Conservation (phyloP, 1,139 yeast species). For the Sugiyamaella grinbergsii region DNA sequence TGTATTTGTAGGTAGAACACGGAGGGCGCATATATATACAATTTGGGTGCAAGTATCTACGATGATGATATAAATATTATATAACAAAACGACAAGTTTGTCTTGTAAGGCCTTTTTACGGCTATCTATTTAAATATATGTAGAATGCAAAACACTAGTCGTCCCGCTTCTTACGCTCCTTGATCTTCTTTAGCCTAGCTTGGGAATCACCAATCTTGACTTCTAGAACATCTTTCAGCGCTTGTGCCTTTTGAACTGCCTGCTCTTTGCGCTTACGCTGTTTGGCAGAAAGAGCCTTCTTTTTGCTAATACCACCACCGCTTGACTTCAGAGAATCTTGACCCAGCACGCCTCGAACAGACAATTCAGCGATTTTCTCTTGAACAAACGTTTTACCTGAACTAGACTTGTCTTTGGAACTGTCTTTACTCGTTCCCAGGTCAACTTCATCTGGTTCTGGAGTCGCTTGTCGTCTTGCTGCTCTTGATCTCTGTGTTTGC, state of each 20-base stretch:
- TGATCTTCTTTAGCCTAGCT: conserved; percentile 33
- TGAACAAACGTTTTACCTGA: conserved; percentile 38
- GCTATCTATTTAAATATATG: too few relatives aligned
- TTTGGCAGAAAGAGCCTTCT: conserved; percentile 28
- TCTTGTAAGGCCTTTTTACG: too few relatives aligned
- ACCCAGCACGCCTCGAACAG: conserved; percentile 35
- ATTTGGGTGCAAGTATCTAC: not conserved
- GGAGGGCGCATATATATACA: conserved; percentile 11
- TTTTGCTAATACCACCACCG: conserved; percentile 22
- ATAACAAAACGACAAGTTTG: too few relatives aligned
- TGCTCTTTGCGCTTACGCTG: conserved; percentile 35
- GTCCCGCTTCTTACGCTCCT: conserved; percentile 31
- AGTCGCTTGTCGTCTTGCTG: conserved; percentile 35
- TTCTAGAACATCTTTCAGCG: conserved; percentile 35
- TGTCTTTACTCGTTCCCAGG: not conserved
- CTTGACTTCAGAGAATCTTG: conserved; percentile 24
- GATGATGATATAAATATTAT: not conserved
- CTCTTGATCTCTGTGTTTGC: conserved; percentile 34
- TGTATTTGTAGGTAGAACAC: conserved; percentile 11
- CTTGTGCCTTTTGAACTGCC: conserved; percentile 37
- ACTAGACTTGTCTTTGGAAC: not conserved
- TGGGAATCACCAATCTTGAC: conserved; percentile 37
- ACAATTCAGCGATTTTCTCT: conserved; percentile 38
- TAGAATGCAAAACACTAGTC: conserved; percentile 9
- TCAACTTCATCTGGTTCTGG: conserved; percentile 25